phyloP scores from a whole-genome alignment of 371 early-diverging fungal genomes.

The Mucor racemosus region DNA sequence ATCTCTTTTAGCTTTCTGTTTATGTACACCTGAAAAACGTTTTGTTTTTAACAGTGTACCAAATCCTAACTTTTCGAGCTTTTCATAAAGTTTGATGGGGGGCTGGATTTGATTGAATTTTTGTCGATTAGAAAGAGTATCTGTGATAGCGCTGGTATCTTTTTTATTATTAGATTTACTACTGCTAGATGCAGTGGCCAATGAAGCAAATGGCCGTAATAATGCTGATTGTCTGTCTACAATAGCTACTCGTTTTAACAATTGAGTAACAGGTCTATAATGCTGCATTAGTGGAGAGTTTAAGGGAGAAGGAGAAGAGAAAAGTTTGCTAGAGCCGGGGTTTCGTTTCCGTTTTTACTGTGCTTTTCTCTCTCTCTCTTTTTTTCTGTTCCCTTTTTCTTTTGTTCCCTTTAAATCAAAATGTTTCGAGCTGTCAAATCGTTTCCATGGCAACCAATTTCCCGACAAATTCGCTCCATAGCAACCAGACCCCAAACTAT shows the following conservation, averaged over 20 bases:
- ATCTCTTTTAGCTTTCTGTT: slow-evolving; percentile 27
- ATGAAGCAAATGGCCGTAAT: slow-evolving; percentile 1
- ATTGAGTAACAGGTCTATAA: background rate
- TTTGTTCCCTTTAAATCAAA: background rate
- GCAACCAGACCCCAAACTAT: slow-evolving; percentile 56
- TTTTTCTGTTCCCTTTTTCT: background rate
- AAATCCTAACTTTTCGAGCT: slow-evolving; percentile 51
- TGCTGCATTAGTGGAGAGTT: slow-evolving; percentile 8
- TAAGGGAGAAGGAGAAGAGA: slow-evolving; percentile 6
- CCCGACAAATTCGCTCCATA: background rate
- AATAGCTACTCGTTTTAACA: background rate
- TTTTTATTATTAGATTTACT: background rate
- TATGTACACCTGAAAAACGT: slow-evolving; percentile 32
- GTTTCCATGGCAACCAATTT: background rate
- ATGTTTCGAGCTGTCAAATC: slow-evolving; percentile 8
- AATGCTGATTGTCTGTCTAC: background rate
- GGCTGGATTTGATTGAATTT: slow-evolving; percentile 52
- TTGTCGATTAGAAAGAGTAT: slow-evolving; percentile 49
- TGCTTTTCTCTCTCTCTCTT: too few species aligned
- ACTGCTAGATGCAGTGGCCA: background rate
- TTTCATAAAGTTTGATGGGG: slow-evolving; percentile 42
- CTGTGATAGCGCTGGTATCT: too few species aligned
- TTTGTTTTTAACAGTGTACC: slow-evolving; percentile 46
- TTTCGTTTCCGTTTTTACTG: too few species aligned
- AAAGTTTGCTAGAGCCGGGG: slow-evolving; percentile 4